Conservation (phyloP, 805 yeast genomes). For the Nakazawaea wyomingensis region DNA sequence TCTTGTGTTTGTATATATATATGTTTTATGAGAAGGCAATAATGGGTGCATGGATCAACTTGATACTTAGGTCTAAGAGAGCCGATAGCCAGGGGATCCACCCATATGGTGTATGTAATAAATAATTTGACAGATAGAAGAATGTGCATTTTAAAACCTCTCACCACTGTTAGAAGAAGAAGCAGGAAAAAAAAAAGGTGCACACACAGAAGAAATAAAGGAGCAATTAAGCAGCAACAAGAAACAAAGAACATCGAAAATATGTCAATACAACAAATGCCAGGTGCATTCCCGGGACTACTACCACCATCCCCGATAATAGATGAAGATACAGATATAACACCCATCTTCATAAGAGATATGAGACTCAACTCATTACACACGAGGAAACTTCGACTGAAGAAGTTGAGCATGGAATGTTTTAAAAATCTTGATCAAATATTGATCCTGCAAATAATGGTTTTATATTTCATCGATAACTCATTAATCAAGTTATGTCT, state of each 20-base stretch:
- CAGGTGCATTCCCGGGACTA: constrained; percentile 1
- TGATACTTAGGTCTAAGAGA: too few species aligned
- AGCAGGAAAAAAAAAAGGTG: too few species aligned
- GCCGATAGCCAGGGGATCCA: too few species aligned
- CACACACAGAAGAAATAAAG: not conserved
- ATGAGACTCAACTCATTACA: constrained; percentile 4
- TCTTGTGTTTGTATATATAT: too few species aligned
- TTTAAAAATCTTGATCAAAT: not conserved
- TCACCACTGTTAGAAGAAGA: too few species aligned
- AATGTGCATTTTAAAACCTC: too few species aligned
- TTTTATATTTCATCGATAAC: constrained; percentile 19
- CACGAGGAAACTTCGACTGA: constrained; percentile 1
- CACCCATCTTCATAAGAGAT: not conserved
- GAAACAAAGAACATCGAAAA: not conserved
- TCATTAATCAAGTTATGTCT: constrained; percentile 20
- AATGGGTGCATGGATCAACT: too few species aligned
- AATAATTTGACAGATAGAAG: too few species aligned
- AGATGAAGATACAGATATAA: not conserved
- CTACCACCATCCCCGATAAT: not conserved
- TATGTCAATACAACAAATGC: not conserved
- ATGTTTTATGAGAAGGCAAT: too few species aligned
- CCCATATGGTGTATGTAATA: too few species aligned
- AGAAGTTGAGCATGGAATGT: constrained; percentile 4
- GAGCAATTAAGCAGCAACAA: not conserved
- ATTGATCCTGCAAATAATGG: not conserved